Base-by-base conservation (phyloP, 306 rosid species). In the Quercus gilva region DNA sequence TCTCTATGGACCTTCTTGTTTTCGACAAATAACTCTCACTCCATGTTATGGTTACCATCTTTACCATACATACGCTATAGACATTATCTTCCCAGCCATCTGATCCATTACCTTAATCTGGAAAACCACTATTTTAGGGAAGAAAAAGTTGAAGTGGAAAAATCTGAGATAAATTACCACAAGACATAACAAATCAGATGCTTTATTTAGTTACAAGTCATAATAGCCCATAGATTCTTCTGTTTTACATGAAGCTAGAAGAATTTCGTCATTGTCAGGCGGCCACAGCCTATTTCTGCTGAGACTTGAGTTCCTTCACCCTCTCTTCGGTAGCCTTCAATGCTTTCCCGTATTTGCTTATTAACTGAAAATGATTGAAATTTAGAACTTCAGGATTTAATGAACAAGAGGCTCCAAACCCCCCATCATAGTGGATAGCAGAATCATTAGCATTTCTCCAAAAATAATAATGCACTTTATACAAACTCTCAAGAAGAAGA, bases 301-400 rank as follows among this genome's bases (percentile, higher is more conserved):
- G 87, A 77, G 97, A 90, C 85, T 93, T 91, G 86, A 90, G 97
- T 74, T 93, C 97, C 75, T 89, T 79, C 83, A 95, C 98, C 86
- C 84, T 85, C 73, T 89, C 76, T 82, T 95, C 99, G 0, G 98
- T 95, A 0, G 61, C 87, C 87, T 85, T 90, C 60, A 95, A 58
- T 59, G 99, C 98, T 58, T 93, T 88, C 33, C 98, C 99, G 60
- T 86, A 95, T 4, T 61, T 90, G 85, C 83, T 87, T 81, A 91
- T 93, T 52, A 93, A 73, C 98, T 95, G 94, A 61, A 71, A 83
- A 37, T 29, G 17, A 69, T 75, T 63, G 59, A 19, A 64, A 43
- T 53, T 77, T 49, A 71, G 15, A 65, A 31, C 45, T 18, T 31
- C 1, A 65, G 25, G 18, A 31, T 3, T 65, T 29, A 8, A 29